phyloP scores from a whole-genome alignment of 495 filamentous ascomycete species.

The Cercophora scortea region DNA sequence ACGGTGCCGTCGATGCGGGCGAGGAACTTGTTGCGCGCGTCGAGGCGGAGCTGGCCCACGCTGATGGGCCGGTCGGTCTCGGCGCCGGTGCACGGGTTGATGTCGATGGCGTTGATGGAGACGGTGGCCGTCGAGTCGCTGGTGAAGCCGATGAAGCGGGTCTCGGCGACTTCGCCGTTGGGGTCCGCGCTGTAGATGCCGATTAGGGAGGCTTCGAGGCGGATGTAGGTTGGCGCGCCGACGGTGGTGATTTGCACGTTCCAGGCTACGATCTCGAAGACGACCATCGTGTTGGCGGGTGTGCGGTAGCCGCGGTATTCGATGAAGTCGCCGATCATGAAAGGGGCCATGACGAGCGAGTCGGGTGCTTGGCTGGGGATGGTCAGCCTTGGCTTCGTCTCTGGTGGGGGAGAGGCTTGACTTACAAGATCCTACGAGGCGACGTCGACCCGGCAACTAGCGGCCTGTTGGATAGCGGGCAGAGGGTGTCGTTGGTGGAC shows the following conservation, averaged over 20 bases:
- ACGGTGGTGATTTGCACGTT: slow-evolving; percentile 28
- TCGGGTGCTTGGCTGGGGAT: slow-evolving; percentile 19
- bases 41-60: slow-evolving; percentile 6
- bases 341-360: slow-evolving; percentile 29
- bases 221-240: slow-evolving; percentile 22
- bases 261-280: slow-evolving; percentile 25
- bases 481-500: slow-evolving; percentile 19
- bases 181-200: slow-evolving; percentile 22
- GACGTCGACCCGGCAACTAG: background rate
- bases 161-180: slow-evolving; percentile 25
- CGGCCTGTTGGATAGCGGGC: slow-evolving; percentile 27
- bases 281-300: slow-evolving; percentile 10
- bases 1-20: slow-evolving; percentile 19
- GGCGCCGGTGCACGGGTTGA: slow-evolving; percentile 33
- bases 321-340: slow-evolving; percentile 30
- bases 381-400: background rate
- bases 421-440: slow-evolving; percentile 16
- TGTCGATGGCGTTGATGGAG: slow-evolving; percentile 30
- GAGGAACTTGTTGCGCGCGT: slow-evolving; percentile 25
- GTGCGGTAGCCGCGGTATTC: slow-evolving; percentile 24
- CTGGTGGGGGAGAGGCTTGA: background rate
- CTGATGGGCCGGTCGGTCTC: slow-evolving; percentile 17
- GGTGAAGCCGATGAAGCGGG: slow-evolving; percentile 13
- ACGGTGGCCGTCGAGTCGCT: slow-evolving; percentile 13
- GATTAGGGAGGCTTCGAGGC: slow-evolving; percentile 25